These are phyloP conservation scores for Sugiyamaella valdiviana DNA, from an alignment of 805 yeast species.

Conservation along the genomic window DNA sequence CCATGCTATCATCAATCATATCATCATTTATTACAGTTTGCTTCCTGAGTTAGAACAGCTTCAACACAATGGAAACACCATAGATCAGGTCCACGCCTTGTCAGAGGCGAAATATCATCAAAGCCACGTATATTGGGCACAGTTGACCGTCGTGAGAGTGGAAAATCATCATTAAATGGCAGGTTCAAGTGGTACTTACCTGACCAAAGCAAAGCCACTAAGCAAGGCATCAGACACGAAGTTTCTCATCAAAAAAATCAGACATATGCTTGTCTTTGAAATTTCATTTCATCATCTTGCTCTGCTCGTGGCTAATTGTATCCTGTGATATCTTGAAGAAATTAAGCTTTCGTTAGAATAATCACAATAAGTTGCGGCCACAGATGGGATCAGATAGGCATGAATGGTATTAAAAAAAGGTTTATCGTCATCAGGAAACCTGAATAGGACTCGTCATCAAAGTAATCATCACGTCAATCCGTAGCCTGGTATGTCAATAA, in stretches of 20 bases:
- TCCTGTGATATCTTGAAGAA: too few species aligned
- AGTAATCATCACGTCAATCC: slow-evolving; percentile 40
- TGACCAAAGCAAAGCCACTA: background rate
- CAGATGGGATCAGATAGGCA: slow-evolving; percentile 62
- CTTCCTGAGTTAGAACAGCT: background rate
- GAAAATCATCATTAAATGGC: slow-evolving; percentile 46
- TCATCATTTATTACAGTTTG: background rate
- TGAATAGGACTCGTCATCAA: slow-evolving; percentile 99
- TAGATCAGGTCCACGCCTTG: slow-evolving; percentile 63
- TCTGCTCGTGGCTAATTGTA: slow-evolving; percentile 2
- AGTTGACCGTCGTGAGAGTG: slow-evolving; percentile 71
- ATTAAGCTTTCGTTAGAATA: slow-evolving; percentile 5
- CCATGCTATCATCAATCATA: too few species aligned
- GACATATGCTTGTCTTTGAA: slow-evolving; percentile 97
- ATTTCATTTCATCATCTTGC: slow-evolving; percentile 53
- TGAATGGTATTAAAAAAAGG: slow-evolving; percentile 79
- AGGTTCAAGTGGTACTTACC: slow-evolving; percentile 14
- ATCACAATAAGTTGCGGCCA: background rate
- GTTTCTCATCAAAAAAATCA: slow-evolving; percentile 64
- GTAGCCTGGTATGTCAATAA: background rate
- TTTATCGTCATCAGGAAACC: slow-evolving; percentile 91
- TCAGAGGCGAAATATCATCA: slow-evolving; percentile 81
- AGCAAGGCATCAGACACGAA: slow-evolving; percentile 49
- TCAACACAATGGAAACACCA: background rate
- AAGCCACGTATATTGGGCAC: slow-evolving; percentile 49